Evolutionary conservation across 345 rosid genomes (phyloP), one percentile per base, ranked within the genome.

Genomic region (Excoecaria agallocha): DNA sequence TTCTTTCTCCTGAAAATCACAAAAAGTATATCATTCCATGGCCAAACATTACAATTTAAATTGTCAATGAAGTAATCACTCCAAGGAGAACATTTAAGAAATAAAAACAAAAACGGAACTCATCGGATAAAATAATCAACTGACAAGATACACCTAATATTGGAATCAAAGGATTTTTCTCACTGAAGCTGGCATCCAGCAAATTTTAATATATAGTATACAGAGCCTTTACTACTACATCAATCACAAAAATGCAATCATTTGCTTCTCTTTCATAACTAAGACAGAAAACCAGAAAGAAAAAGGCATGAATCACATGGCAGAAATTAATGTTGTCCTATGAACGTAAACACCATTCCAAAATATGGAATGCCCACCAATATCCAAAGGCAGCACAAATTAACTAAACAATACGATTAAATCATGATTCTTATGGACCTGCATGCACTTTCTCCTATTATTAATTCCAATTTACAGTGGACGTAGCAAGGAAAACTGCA

Each of bases 1-100:
- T 62, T 82, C 76, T 78, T 84, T 86, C 79, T 83, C 91, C 89
- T 88, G 85, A 39, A 72, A 74, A 70, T 25, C 17, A 46, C 20
- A 35, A 61, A 71, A 73, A 25, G 60, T 11, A 67, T 24, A n/a
- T 67, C 56, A n/a, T n/a, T n/a, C n/a, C n/a, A n/a, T n/a, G n/a
- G 22, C 22, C 46, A 15, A 16, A 38, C 46, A 16, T 17, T 37
- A 62, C 16, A 38, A 62, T 15, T 16, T n/a, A 16, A 24, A 24
- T 3, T 24, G 12, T 12, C 37, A 12, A 25, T 58, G 12, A 58
- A 12, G 38, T 25, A 11, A 38, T 6, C 63, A 58, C 4, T 24
- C 30, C 17, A 57, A 8, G 20, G n/a, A 55, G 8, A 24, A 57
- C 63, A 58, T 3, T 5, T 58, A 12, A 8, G 6, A 1, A 43